Percentiles rank a stretch among this genome's conserved stretches.
phyloP scores from a whole-genome alignment of 2,329 filamentous ascomycete species.

The Phialophora verrucosa region DNA sequence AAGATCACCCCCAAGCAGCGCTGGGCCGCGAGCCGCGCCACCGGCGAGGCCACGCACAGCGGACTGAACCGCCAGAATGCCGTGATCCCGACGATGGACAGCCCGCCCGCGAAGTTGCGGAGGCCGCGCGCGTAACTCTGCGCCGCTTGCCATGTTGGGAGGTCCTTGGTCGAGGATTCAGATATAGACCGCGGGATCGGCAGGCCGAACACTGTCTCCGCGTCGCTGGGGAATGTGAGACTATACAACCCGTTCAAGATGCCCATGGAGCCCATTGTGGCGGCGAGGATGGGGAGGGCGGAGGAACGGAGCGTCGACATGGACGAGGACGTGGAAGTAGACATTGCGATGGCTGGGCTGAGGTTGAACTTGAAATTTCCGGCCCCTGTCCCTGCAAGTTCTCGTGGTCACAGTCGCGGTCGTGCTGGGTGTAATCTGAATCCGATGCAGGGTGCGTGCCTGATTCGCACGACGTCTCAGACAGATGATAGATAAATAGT shows the following conservation, averaged over 20 bases:
- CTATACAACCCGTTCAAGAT: constrained; percentile 7
- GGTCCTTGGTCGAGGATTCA: constrained; percentile 2
- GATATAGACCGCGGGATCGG: neutral
- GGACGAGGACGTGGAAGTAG: neutral
- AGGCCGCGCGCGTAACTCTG: constrained; percentile 10
- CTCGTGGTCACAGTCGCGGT: too few relatives aligned
- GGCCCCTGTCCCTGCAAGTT: too few relatives aligned
- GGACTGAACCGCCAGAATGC: constrained; percentile 11
- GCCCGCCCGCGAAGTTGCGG: constrained; percentile 1
- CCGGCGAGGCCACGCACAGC: constrained; percentile 10
- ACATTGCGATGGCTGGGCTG: neutral
- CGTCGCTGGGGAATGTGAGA: constrained; percentile 2
- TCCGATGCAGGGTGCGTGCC: too few relatives aligned
- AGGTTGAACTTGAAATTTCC: neutral
- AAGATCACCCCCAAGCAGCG: constrained; percentile 13
- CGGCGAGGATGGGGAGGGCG: constrained; percentile 4
- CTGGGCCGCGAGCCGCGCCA: constrained; percentile 2
- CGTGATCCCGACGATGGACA: constrained; percentile 11
- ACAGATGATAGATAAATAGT: too few relatives aligned
- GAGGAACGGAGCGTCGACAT: neutral
- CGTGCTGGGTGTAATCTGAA: too few relatives aligned
- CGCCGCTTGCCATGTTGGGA: constrained; percentile 8
- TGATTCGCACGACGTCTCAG: too few relatives aligned
- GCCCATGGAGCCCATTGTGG: constrained; percentile 12
- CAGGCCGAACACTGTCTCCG: constrained; percentile 10